Conservation (phyloP, 2,329 filamentous ascomycete genomes). For the Hypoxylon sp. region DNA sequence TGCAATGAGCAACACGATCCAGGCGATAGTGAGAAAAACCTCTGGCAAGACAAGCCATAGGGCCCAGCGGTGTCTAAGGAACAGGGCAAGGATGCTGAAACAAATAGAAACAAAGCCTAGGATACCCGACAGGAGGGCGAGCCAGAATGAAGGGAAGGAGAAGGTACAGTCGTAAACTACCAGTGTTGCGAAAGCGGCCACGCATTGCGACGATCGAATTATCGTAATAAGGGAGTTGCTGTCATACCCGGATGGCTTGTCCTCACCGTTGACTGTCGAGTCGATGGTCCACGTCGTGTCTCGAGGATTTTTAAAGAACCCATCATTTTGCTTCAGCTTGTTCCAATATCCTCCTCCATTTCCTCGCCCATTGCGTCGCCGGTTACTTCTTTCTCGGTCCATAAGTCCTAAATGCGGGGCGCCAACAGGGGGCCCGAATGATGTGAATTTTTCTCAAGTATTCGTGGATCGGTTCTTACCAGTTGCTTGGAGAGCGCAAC, state of each 20-base stretch:
- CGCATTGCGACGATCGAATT: conserved; percentile 34
- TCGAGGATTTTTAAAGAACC: conserved; percentile 36
- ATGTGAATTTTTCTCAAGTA: not conserved
- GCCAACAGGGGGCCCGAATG: not conserved
- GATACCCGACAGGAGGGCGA: conserved; percentile 13
- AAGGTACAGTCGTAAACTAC: conserved; percentile 30
- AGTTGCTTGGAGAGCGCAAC: not conserved
- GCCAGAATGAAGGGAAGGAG: conserved; percentile 27
- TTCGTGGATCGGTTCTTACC: not conserved
- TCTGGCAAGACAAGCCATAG: conserved; percentile 27
- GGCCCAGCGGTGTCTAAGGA: conserved; percentile 33
- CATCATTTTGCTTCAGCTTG: conserved; percentile 5
- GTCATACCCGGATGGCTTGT: conserved; percentile 38
- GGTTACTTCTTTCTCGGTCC: not conserved
- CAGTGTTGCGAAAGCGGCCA: conserved; percentile 15
- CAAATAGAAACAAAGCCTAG: not conserved
- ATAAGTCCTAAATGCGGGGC: not conserved
- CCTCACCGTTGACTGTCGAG: conserved; percentile 22
- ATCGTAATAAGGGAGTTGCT: conserved; percentile 41
- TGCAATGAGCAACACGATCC: conserved; percentile 24
- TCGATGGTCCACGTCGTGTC: conserved; percentile 37
- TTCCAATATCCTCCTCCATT: not conserved
- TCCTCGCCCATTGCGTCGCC: not conserved
- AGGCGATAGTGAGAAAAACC: conserved; percentile 25
- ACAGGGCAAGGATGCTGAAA: conserved; percentile 35